Conservation (phyloP, 108 stramenopile species). For the Discostella pseudostelligera region DNA sequence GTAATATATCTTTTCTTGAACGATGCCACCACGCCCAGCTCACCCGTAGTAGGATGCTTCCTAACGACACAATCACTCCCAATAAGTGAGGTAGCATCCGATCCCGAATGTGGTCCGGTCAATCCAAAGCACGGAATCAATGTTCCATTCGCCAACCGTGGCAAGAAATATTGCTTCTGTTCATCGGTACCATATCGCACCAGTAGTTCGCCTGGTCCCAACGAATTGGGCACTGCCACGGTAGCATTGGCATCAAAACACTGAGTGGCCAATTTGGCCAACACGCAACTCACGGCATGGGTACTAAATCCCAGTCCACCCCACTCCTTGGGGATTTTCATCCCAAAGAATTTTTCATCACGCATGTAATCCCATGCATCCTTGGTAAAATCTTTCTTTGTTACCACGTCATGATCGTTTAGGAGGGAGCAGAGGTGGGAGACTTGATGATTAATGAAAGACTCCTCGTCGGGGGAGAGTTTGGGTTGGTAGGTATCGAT, state of each 20-base stretch:
- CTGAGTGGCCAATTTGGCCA: slow-evolving; percentile 88
- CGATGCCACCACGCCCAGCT: slow-evolving; percentile 89
- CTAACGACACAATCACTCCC: slow-evolving; percentile 87
- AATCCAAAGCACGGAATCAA: slow-evolving; percentile 98
- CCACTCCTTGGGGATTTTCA: slow-evolving; percentile 97
- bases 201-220: slow-evolving; percentile 96
- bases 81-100: slow-evolving; percentile 95
- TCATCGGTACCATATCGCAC: slow-evolving; percentile 91
- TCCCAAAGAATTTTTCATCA: slow-evolving; percentile 91
- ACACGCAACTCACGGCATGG: slow-evolving; percentile 86
- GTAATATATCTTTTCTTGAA: slow-evolving; percentile 99
- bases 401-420: slow-evolving; percentile 91
- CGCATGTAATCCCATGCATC: slow-evolving; percentile 95
- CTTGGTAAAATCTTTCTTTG: slow-evolving; percentile 84
- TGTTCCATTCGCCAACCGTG: slow-evolving; percentile 92
- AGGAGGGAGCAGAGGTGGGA: slow-evolving; percentile 83
- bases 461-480: slow-evolving; percentile 69
- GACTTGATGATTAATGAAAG: slow-evolving; percentile 90
- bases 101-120: slow-evolving; percentile 94
- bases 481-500: slow-evolving; percentile 87
- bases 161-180: slow-evolving; percentile 95
- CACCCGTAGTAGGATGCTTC: slow-evolving; percentile 78
- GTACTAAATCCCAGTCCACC: slow-evolving; percentile 95
- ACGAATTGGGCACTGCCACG: slow-evolving; percentile 96
- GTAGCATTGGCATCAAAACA: slow-evolving; percentile 93